Conservation (phyloP, 805 yeast species). For the Debaryomyces prosopidis region DNA sequence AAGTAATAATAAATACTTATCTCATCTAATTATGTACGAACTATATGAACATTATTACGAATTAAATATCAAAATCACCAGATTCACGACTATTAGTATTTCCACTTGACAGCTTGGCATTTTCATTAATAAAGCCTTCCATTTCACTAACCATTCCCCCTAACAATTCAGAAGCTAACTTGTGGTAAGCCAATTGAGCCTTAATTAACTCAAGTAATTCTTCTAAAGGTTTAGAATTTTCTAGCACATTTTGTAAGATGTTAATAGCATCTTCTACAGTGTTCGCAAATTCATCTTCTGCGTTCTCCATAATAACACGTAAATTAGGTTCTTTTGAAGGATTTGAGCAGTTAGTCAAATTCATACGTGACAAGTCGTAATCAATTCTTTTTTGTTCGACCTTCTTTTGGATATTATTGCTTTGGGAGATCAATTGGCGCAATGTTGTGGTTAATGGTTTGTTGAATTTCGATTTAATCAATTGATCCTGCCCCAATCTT, state of each 20-base stretch:
- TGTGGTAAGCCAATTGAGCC: slow-evolving; percentile 82
- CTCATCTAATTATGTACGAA: neutral
- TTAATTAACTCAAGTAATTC: slow-evolving; percentile 66
- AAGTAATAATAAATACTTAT: neutral
- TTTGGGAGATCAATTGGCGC: slow-evolving; percentile 58
- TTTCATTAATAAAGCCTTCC: slow-evolving; percentile 58
- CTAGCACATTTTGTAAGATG: slow-evolving; percentile 78
- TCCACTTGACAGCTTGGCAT: slow-evolving; percentile 11
- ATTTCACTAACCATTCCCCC: slow-evolving; percentile 63
- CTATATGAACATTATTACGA: neutral
- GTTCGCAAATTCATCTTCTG: slow-evolving; percentile 88
- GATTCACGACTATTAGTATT: slow-evolving; percentile 23
- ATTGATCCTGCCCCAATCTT: slow-evolving; percentile 77
- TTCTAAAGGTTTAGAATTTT: slow-evolving; percentile 65
- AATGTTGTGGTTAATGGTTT: slow-evolving; percentile 62
- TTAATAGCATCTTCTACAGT: slow-evolving; percentile 86
- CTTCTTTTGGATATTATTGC: slow-evolving; percentile 65
- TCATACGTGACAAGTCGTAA: slow-evolving; percentile 73
- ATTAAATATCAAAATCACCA: slow-evolving; percentile 32
- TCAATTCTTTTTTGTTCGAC: slow-evolving; percentile 78
- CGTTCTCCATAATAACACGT: slow-evolving; percentile 74
- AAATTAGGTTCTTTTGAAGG: slow-evolving; percentile 65
- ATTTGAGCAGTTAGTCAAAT: slow-evolving; percentile 39
- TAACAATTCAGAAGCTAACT: slow-evolving; percentile 68
- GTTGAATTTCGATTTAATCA: slow-evolving; percentile 70